These are phyloP conservation scores for Rhynchosporium agropyri DNA, from an alignment of 2,329 filamentous ascomycete species.

Conservation along the genomic window DNA sequence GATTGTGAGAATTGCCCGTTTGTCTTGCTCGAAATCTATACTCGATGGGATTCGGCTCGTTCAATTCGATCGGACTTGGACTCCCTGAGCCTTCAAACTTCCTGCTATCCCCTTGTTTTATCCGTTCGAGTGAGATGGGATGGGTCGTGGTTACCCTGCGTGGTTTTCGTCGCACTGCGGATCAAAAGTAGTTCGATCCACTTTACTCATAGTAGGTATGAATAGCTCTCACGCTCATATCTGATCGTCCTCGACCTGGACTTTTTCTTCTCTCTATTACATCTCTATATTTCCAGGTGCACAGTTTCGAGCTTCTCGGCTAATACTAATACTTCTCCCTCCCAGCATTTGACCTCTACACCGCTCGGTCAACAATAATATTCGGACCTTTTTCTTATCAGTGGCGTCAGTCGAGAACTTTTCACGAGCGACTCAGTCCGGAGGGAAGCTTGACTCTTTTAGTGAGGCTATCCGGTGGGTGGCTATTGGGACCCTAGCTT, in stretches of 20 bases:
- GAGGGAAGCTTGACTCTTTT: background rate
- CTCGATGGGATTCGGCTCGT: no score
- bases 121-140: background rate
- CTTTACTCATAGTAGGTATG: conserved; percentile 1
- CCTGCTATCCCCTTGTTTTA: no score
- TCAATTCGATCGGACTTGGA: no score
- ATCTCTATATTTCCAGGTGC: background rate
- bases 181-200: background rate
- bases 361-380: background rate
- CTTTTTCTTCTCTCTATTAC: background rate
- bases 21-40: no score
- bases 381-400: conserved; percentile 21
- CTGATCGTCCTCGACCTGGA: background rate
- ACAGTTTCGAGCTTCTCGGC: background rate
- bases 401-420: conserved; percentile 17
- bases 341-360: background rate
- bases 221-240: conserved; percentile 1
- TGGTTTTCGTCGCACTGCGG: background rate
- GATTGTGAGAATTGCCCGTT: background rate
- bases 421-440: conserved; percentile 1
- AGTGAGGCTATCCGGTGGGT: conserved; percentile 3
- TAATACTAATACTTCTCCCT: background rate
- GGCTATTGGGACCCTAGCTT: conserved; percentile 1
- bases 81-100: no score
- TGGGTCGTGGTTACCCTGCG: background rate